Evolutionary conservation across 129 eudicot species (phyloP), one percentile per base, ranked within the genome.

Genomic region (Flaveria linearis): DNA sequence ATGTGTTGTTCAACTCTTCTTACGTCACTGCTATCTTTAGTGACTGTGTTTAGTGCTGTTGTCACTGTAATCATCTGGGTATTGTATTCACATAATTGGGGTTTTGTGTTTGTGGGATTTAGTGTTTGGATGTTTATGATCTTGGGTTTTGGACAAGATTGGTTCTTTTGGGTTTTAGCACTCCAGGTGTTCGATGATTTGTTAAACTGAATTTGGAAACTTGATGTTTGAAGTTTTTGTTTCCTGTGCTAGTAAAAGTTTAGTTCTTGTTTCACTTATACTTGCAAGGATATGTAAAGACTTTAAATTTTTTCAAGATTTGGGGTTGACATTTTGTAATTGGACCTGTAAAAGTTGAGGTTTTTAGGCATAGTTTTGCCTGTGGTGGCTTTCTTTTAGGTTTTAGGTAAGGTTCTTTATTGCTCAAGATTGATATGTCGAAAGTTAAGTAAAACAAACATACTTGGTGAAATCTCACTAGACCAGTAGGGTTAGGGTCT

Each of bases 181-280:
- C 26, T 45, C 71, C 13, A 78, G 53, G 71, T 58, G 82, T 71
- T 58, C 30, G 72, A 70, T 46, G 71, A 5, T 46, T 45, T 51
- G 82, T 61, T 43, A 41, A 30, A 60, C 25, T 55, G 75, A 60
- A 15, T 60, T 18, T 78, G 71, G 50, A 33, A 3, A 5, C 36
- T 18, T 55, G 69, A 62, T 53, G 15, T 25, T 25, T 60, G 8
- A 49, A 1, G 2, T 17, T 43, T 75, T 71, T 30, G 18, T 17
- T 56, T 39, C 52, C 22, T 28, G 4, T 66, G 1, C 0, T 25
- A 60, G 68, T 13, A 6, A 76, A 15, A 7, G 36, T 28, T 15
- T 52, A 39, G 26, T 1, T 23, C 52, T 22, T 64, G 68, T 68
- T 41, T 42, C 12, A 9, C 46, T 26, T 68, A 56, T 78, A 41